These are phyloP conservation scores for Xylariaceae sp. DNA, from an alignment of 2,329 filamentous ascomycete species.

Conservation along the genomic window DNA sequence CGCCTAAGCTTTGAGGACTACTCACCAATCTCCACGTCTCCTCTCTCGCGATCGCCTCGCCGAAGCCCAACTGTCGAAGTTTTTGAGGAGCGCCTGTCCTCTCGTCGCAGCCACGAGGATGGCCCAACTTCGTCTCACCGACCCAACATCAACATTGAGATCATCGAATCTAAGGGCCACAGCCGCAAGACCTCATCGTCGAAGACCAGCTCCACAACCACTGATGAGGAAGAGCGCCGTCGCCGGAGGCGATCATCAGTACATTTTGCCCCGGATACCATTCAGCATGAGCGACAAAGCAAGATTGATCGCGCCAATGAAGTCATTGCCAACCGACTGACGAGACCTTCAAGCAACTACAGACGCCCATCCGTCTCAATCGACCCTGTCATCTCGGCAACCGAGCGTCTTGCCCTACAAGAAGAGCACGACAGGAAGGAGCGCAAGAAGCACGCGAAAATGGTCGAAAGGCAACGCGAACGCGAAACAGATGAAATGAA, in stretches of 20 bases:
- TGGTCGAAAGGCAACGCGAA: conserved; percentile 21
- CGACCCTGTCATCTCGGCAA: conserved; percentile 16
- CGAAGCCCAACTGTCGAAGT: conserved; percentile 34
- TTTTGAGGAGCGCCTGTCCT: conserved; percentile 12
- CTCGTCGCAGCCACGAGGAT: conserved; percentile 22
- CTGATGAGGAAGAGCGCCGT: conserved; percentile 22
- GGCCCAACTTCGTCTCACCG: conserved; percentile 25
- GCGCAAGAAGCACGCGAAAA: conserved; percentile 29
- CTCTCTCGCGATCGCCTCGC: conserved; percentile 36
- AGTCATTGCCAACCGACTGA: conserved; percentile 38
- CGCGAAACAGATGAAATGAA: conserved; percentile 37
- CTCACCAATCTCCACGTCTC: conserved; percentile 36
- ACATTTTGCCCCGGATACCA: conserved; percentile 26
- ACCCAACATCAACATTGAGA: conserved; percentile 35
- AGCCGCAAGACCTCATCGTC: conserved; percentile 31
- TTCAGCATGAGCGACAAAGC: conserved; percentile 24
- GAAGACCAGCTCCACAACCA: conserved; percentile 27
- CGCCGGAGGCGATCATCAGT: conserved; percentile 27
- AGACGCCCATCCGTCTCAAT: conserved; percentile 33
- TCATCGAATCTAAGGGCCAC: conserved; percentile 31
- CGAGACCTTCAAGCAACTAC: conserved; percentile 24
- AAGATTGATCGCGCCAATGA: conserved; percentile 41
- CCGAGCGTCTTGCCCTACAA: conserved; percentile 6
- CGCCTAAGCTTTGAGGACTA: conserved; percentile 43
- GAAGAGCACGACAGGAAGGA: conserved; percentile 24